These are phyloP conservation scores for Gyromitra esculenta DNA, from an alignment of 2,329 filamentous ascomycete genomes.

Conservation along the genomic window DNA sequence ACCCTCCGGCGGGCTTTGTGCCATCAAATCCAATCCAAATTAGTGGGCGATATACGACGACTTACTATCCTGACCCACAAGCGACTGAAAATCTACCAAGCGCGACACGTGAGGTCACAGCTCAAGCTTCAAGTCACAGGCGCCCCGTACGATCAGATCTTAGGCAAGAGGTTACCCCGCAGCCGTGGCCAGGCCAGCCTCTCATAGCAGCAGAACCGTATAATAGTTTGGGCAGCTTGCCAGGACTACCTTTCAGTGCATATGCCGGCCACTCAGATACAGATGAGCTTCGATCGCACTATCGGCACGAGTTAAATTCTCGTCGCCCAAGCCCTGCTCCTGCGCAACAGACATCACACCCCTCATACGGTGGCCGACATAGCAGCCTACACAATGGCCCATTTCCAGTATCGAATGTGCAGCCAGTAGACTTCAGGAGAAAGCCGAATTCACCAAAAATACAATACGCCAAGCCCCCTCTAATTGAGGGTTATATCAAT, in stretches of 20 bases:
- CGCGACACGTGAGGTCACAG: background rate
- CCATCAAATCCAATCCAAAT: background rate
- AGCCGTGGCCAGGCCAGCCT: background rate
- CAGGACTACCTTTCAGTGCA: background rate
- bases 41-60: conserved; percentile 7
- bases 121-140: background rate
- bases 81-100: background rate
- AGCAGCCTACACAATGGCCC: too few relatives aligned
- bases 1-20: background rate
- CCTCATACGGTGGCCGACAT: too few relatives aligned
- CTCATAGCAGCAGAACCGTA: conserved; percentile 1
- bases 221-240: background rate
- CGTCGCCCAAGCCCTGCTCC: background rate
- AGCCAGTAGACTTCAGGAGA: too few relatives aligned
- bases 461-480: too few relatives aligned
- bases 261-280: background rate
- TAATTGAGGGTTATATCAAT: too few relatives aligned
- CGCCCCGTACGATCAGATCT: background rate
- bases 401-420: too few relatives aligned
- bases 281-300: background rate
- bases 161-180: background rate
- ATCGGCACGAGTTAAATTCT: background rate
- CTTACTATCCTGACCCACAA: background rate
- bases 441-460: too few relatives aligned
- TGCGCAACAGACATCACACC: too few relatives aligned